A percentile compares a stretch with the other conserved stretches of the same genome.
These are phyloP conservation scores for Sistotremastrum suecicum DNA, from an alignment of 768 basidiomycete species.

Conservation along the genomic window DNA sequence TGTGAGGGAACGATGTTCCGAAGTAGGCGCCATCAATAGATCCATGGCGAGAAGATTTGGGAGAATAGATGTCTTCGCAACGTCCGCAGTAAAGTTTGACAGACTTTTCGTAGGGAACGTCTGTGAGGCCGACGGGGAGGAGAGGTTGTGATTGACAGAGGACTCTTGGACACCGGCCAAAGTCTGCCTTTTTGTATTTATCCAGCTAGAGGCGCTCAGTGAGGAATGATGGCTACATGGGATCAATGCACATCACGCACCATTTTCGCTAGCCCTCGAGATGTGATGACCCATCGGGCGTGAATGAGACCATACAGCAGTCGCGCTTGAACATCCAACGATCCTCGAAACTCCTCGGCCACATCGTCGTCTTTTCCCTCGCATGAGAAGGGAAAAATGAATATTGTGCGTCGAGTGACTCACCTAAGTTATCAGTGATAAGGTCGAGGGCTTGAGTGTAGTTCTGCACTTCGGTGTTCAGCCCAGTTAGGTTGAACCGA, in stretches of 20 bases:
- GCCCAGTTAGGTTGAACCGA: constrained; percentile 93
- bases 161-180: constrained; percentile 95
- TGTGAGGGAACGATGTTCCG: constrained; percentile 94
- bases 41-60: constrained; percentile 93
- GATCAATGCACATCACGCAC: constrained; percentile 24
- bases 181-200: constrained; percentile 97
- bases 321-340: constrained; percentile 85
- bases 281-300: constrained; percentile 93
- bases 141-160: constrained; percentile 90
- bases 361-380: constrained; percentile 68
- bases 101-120: constrained; percentile 96
- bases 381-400: neutral
- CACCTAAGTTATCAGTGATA: constrained; percentile 91
- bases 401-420: constrained; percentile 13
- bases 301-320: constrained; percentile 94
- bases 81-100: constrained; percentile 98
- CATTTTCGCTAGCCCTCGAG: constrained; percentile 90
- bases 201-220: constrained; percentile 43
- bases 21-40: constrained; percentile 98
- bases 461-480: constrained; percentile 92
- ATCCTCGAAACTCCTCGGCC: constrained; percentile 84
- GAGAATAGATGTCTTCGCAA: constrained; percentile 97
- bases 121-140: constrained; percentile 91
- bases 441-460: constrained; percentile 89
- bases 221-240: neutral